phyloP scores from a whole-genome alignment of 441 rosid species.

The Raphanus hybrid region DNA sequence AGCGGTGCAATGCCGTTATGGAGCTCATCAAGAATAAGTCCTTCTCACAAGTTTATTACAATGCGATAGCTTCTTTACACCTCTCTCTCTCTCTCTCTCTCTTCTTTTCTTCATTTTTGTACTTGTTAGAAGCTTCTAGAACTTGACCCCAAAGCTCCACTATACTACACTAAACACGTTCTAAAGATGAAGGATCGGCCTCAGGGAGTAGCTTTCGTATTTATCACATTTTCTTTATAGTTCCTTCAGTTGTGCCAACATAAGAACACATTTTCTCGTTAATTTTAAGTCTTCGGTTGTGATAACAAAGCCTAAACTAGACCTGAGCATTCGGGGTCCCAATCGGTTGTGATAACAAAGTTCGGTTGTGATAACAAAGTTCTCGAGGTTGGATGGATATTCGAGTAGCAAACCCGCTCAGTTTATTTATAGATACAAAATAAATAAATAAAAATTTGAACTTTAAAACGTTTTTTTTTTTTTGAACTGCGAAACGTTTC shows the following conservation, averaged over 20 bases:
- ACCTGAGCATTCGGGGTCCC: no score
- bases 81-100: not conserved
- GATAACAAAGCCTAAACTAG: no score
- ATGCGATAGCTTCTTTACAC: not conserved
- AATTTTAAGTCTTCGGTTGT: no score
- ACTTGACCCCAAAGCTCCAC: not conserved
- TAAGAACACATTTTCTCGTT: no score
- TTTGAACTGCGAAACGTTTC: not conserved
- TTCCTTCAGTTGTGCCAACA: no score
- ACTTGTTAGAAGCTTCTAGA: not conserved
- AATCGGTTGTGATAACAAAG: no score
- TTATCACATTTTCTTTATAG: no score
- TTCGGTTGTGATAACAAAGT: conserved; percentile 41
- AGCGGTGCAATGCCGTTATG: conserved; percentile 60
- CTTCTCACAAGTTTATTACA: not conserved
- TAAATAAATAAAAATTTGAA: not conserved
- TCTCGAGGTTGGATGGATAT: conserved; percentile 66
- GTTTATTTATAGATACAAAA: conserved; percentile 47
- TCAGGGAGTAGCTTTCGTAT: no score
- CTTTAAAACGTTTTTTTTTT: not conserved
- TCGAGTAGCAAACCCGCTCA: conserved; percentile 83
- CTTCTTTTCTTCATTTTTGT: no score
- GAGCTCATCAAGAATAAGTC: conserved; percentile 23
- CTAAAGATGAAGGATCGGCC: no score
- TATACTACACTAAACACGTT: no score